A percentile compares a stretch with the other conserved stretches of the same genome.
Conservation (phyloP, 495 filamentous ascomycete genomes). For the Beverwykella pulmonaria region DNA sequence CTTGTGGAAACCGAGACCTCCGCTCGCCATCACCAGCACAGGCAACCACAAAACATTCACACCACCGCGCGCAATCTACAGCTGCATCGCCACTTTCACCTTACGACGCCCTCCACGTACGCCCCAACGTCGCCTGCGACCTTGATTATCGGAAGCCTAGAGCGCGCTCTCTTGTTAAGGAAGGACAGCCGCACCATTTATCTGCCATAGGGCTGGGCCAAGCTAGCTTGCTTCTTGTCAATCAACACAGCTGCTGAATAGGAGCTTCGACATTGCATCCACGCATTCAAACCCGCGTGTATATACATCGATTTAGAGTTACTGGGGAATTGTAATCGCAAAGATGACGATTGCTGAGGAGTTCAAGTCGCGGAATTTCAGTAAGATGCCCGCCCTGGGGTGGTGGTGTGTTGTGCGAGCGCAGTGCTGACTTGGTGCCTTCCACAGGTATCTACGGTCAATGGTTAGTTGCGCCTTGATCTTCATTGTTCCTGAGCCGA, state of each 20-base stretch:
- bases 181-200: background rate
- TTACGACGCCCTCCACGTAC: constrained; percentile 19
- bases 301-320: background rate
- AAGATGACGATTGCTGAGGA: constrained; percentile 63
- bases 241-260: background rate
- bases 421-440: constrained; percentile 34
- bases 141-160: background rate
- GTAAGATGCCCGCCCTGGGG: constrained; percentile 58
- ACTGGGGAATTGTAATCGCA: background rate
- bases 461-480: constrained; percentile 69
- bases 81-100: constrained; percentile 17
- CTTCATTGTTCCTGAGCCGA: background rate
- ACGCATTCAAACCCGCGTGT: background rate
- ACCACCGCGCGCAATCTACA: background rate
- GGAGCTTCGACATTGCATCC: background rate
- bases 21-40: background rate
- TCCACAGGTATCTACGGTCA: constrained; percentile 95
- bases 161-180: background rate
- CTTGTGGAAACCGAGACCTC: constrained; percentile 7
- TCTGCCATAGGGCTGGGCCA: constrained; percentile 6
- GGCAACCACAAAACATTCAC: constrained; percentile 13
- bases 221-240: background rate
- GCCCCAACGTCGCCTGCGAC: background rate
- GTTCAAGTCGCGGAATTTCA: constrained; percentile 96
- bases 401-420: constrained; percentile 15